phyloP scores from a whole-genome alignment of 805 yeast species.

The Saccharomycopsis amapae region DNA sequence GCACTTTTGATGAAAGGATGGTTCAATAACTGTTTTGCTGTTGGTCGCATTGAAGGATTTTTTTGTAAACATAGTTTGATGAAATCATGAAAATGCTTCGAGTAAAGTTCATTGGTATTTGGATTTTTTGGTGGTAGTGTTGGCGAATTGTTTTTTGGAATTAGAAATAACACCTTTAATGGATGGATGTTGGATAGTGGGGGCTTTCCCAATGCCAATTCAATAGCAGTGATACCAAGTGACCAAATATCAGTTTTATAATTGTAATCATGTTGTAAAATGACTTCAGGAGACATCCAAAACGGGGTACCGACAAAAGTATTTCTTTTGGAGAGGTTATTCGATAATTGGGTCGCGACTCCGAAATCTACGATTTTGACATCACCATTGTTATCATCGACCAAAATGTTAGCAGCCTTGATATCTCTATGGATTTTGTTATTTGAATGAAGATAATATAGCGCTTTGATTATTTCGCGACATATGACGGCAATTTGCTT shows the following conservation, averaged over 20 bases:
- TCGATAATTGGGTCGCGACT: constrained; percentile 78
- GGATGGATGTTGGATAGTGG: constrained; percentile 53
- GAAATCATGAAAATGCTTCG: constrained; percentile 60
- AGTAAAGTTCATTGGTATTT: constrained; percentile 24
- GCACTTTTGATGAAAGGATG: constrained; percentile 52
- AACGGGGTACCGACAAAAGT: constrained; percentile 94
- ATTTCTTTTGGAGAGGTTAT: constrained; percentile 48
- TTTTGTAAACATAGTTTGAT: constrained; percentile 62
- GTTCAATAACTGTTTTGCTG: constrained; percentile 51
- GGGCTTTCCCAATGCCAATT: constrained; percentile 64
- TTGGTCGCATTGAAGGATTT: constrained; percentile 60
- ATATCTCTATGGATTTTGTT: constrained; percentile 82
- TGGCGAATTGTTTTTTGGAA: constrained; percentile 42
- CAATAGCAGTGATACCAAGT: constrained; percentile 74
- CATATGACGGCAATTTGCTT: constrained; percentile 46
- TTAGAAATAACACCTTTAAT: constrained; percentile 45
- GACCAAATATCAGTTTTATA: constrained; percentile 95
- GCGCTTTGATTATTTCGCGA: constrained; percentile 50
- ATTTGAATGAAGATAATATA: constrained; percentile 61
- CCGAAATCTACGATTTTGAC: constrained; percentile 92
- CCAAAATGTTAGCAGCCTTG: constrained; percentile 80
- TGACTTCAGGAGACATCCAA: constrained; percentile 99
- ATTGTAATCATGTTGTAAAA: constrained; percentile 63
- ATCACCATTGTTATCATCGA: constrained; percentile 53
- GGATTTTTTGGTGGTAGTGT: constrained; percentile 27